Evolutionary conservation across 306 rosid species (phyloP).

Genomic region (Gastrolobium villosum): DNA sequence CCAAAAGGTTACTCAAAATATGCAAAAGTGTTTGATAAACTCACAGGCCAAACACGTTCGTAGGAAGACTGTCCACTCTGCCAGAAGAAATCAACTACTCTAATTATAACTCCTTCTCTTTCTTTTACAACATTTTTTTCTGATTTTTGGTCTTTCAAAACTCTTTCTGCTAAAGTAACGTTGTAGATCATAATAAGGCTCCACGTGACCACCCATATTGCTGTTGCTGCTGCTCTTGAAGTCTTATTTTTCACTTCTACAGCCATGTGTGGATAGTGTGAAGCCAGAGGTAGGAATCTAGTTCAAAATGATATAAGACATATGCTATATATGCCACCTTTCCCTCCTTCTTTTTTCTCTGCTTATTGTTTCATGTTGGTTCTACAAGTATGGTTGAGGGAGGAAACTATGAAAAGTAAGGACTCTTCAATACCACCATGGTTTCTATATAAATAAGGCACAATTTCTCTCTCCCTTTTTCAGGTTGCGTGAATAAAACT

Average conservation of each 20-base stretch:
- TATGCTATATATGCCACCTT: conserved; percentile 10
- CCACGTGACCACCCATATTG: conserved; percentile 57
- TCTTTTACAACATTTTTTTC: conserved; percentile 33
- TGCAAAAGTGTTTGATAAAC: conserved; percentile 37
- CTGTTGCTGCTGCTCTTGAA: conserved; percentile 48
- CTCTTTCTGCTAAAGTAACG: conserved; percentile 60
- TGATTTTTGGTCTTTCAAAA: conserved; percentile 54
- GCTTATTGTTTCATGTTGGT: background rate
- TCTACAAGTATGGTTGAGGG: conserved; percentile 19
- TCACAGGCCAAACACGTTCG: conserved; percentile 86
- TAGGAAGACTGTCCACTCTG: conserved; percentile 63
- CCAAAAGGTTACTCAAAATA: background rate
- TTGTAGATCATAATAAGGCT: conserved; percentile 56
- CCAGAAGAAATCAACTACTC: conserved; percentile 64
- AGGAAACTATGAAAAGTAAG: conserved; percentile 37
- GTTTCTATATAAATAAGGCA: conserved; percentile 32
- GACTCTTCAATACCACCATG: conserved; percentile 32
- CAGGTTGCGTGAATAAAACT: background rate
- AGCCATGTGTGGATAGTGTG: conserved; percentile 57
- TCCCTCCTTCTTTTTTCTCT: background rate
- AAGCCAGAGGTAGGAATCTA: conserved; percentile 3
- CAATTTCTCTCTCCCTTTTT: conserved; percentile 21
- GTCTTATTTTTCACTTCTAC: conserved; percentile 42
- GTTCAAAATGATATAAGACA: background rate
- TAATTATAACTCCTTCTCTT: conserved; percentile 50